Percentiles rank a stretch among this genome's conserved stretches.
Evolutionary conservation across 164 flowering plant genomes (phyloP).

Genomic region (Vitis riparia): DNA sequence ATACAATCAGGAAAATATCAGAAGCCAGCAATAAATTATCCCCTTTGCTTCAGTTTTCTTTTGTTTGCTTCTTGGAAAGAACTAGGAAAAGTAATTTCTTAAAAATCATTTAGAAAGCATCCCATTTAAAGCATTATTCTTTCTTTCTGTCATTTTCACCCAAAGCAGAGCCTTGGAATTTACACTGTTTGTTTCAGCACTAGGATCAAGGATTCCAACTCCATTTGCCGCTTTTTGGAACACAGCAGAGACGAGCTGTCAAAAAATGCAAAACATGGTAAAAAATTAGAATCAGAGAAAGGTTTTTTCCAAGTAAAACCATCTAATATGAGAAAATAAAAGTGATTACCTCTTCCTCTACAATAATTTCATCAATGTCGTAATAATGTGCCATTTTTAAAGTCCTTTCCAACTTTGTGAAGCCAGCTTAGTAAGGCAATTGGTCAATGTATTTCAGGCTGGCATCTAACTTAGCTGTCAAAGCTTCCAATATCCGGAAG

Average conservation of each 20-base stretch:
- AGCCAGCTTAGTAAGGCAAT: neutral
- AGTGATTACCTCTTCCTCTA: slow-evolving; percentile 70
- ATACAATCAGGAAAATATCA: slow-evolving; percentile 5
- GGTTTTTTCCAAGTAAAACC: neutral
- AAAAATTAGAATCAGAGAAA: neutral
- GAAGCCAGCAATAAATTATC: neutral
- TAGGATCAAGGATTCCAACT: slow-evolving; percentile 78
- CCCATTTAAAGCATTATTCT: neutral
- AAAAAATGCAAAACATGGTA: neutral
- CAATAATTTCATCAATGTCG: slow-evolving; percentile 72
- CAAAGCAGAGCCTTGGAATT: slow-evolving; percentile 4
- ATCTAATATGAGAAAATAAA: neutral
- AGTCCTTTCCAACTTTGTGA: neutral
- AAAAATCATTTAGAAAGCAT: neutral
- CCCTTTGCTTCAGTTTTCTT: neutral
- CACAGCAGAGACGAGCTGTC: slow-evolving; percentile 64
- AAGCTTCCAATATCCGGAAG: neutral
- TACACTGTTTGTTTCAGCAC: slow-evolving; percentile 74
- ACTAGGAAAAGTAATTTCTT: neutral
- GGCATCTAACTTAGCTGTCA: neutral
- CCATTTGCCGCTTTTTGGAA: slow-evolving; percentile 71
- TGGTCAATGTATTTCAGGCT: neutral
- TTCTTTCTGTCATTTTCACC: too few species aligned
- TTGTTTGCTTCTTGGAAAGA: too few species aligned
- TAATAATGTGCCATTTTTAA: slow-evolving; percentile 60